Base-by-base conservation (phyloP, 371 early-diverging fungal genomes). In the Mortierella sp. region DNA sequence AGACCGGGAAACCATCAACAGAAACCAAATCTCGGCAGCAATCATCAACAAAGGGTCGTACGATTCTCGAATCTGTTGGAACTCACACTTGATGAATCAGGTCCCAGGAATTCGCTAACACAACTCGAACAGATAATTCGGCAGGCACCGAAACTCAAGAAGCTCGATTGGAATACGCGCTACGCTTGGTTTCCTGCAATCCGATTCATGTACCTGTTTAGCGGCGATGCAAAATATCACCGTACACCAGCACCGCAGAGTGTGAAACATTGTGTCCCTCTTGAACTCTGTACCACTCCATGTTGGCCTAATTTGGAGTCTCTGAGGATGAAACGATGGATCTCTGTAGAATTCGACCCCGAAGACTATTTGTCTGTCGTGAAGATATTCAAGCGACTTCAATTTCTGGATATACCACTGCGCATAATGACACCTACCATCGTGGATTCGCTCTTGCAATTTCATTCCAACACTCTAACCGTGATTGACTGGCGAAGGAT, bases 291-390 rank as follows among this genome's bases (percentile, higher is more conserved):
- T 14, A 11, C 24, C 3, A 1, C 51, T 3, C 64, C 64, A 49
- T 52, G 64, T 30, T 64, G 64, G 64, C 64, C 64, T 18, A 28
- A 64, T 26, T 52, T 64, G 3, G 52, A 51, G 20, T 64, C 64
- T 14, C 39, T 60, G 37, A 37, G 5, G 5, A 20, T 60, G 18
- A 37, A 1, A 10, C 12, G 2, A 30, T 30, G 16, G 28, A 12
- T 2, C 5, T 9, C 26, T 55, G 6, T 26, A 9, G 14, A 26
- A 24, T 4, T 55, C 28, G 55, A 26, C 11, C 16, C 28, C 11
- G 26, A 26, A 26, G 55, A 55, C 24, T 55, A 20, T 20, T 4
- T 20, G 20, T 1, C n/a, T 16, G 6, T 49, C 49, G n/a, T 20
- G 5, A 16, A 49, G 49, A 49, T 20, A 6, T 20, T 5, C 49